Conservation (phyloP, 352 stramenopile genomes). For the Phytophthora uliginosa region DNA sequence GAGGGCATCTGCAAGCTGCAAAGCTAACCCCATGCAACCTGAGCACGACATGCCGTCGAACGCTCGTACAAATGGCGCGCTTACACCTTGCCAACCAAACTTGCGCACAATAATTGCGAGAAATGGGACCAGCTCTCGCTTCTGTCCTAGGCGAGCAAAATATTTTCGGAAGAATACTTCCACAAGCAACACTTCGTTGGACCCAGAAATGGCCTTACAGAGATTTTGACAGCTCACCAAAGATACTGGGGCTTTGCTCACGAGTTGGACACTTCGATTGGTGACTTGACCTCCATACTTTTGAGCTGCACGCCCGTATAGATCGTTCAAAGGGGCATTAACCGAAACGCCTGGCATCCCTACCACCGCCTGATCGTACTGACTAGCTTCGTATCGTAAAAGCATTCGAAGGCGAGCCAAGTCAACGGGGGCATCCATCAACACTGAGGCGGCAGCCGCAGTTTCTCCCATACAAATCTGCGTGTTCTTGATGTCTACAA, state of each 20-base stretch:
- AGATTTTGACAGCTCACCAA: slow-evolving; percentile 12
- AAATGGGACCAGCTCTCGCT: slow-evolving; percentile 4
- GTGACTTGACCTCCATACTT: background rate
- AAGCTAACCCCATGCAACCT: background rate
- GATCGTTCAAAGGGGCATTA: background rate
- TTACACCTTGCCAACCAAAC: slow-evolving; percentile 8
- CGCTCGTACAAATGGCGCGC: background rate
- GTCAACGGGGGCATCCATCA: slow-evolving; percentile 10
- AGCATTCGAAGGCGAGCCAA: background rate
- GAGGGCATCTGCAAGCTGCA: slow-evolving; percentile 3
- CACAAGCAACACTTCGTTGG: slow-evolving; percentile 4
- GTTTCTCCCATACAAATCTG: slow-evolving; percentile 6
- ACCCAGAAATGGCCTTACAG: slow-evolving; percentile 4
- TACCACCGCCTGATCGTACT: background rate
- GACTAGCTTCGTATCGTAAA: background rate
- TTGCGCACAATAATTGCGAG: slow-evolving; percentile 14
- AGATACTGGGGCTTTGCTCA: background rate
- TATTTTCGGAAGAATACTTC: slow-evolving; percentile 14
- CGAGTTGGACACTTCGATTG: background rate
- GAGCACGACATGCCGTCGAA: slow-evolving; percentile 1
- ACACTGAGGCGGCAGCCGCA: background rate
- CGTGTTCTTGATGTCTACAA: slow-evolving; percentile 14
- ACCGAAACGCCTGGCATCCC: background rate
- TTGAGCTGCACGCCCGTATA: background rate
- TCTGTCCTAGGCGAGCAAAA: slow-evolving; percentile 4